A percentile compares a stretch with the other conserved stretches of the same genome.
phyloP scores from a whole-genome alignment of 2,329 filamentous ascomycete species.

The Epichloe typhina region DNA sequence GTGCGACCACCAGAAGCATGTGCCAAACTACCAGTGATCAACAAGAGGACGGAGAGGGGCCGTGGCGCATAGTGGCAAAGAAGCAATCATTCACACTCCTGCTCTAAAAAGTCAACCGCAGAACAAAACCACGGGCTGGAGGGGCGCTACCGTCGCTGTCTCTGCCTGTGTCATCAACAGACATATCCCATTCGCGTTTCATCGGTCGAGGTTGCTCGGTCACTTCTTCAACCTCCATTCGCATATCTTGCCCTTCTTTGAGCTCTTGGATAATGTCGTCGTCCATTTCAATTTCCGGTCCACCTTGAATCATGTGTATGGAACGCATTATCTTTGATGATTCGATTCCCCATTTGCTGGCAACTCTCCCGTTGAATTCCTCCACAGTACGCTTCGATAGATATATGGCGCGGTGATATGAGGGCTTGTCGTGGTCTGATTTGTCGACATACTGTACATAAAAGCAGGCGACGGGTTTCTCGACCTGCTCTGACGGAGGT shows the following conservation, averaged over 20 bases:
- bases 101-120: constrained; percentile 10
- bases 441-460: constrained; percentile 54
- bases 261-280: constrained; percentile 78
- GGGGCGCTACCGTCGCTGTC: constrained; percentile 9
- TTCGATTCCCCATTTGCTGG: constrained; percentile 71
- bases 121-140: constrained; percentile 5
- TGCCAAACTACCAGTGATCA: neutral
- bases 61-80: too few species aligned
- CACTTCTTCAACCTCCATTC: constrained; percentile 49
- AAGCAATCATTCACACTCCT: neutral
- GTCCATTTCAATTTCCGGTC: constrained; percentile 74
- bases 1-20: neutral
- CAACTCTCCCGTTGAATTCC: constrained; percentile 61
- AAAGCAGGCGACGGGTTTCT: constrained; percentile 75
- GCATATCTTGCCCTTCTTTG: constrained; percentile 85
- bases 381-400: constrained; percentile 61
- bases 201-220: constrained; percentile 18
- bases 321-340: constrained; percentile 55
- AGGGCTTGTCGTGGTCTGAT: constrained; percentile 35
- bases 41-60: neutral
- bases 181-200: constrained; percentile 51
- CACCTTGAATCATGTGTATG: constrained; percentile 58
- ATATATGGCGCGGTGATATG: constrained; percentile 77
- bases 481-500: constrained; percentile 57
- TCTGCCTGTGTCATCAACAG: constrained; percentile 33